Evolutionary conservation across 1,284 basidiomycete genomes (phyloP).

Genomic region (Trichosporon asahii): DNA sequence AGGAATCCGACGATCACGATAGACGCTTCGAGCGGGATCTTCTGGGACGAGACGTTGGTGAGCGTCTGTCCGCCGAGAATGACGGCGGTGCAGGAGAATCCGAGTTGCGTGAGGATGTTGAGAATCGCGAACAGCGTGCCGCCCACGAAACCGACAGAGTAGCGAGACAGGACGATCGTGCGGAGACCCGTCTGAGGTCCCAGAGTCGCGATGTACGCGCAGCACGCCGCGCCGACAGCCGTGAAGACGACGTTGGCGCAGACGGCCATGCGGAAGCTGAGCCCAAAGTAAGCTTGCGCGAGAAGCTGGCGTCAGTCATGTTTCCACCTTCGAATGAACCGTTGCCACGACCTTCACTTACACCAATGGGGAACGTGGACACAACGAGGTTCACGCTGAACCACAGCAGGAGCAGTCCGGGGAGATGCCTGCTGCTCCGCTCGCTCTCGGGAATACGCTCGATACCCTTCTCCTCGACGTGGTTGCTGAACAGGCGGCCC

Average conservation of each 20-base stretch:
- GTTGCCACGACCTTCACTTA: constrained; percentile 24
- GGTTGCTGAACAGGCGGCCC: constrained; percentile 26
- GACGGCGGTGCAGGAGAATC: constrained; percentile 41
- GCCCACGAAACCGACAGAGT: constrained; percentile 60
- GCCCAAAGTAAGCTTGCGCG: constrained; percentile 57
- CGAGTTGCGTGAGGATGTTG: constrained; percentile 60
- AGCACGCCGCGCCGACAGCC: constrained; percentile 47
- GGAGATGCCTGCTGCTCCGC: constrained; percentile 27
- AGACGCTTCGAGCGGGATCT: constrained; percentile 50
- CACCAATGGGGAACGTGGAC: constrained; percentile 60
- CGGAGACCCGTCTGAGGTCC: constrained; percentile 62
- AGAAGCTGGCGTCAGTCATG: constrained; percentile 49
- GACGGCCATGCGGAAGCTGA: constrained; percentile 56
- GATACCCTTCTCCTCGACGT: constrained; percentile 40
- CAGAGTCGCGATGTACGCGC: constrained; percentile 60
- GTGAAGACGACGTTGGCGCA: constrained; percentile 49
- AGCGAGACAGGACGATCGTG: constrained; percentile 57
- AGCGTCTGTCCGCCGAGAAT: constrained; percentile 54
- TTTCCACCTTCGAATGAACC: no score
- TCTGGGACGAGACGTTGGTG: constrained; percentile 45
- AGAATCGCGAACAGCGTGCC: constrained; percentile 60
- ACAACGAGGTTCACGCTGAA: constrained; percentile 51
- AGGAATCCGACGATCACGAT: constrained; percentile 52
- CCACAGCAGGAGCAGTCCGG: constrained; percentile 37
- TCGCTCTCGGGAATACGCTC: constrained; percentile 37